Evolutionary conservation across 129 eudicot genomes (phyloP).

Genomic region (Sambucus nigra): DNA sequence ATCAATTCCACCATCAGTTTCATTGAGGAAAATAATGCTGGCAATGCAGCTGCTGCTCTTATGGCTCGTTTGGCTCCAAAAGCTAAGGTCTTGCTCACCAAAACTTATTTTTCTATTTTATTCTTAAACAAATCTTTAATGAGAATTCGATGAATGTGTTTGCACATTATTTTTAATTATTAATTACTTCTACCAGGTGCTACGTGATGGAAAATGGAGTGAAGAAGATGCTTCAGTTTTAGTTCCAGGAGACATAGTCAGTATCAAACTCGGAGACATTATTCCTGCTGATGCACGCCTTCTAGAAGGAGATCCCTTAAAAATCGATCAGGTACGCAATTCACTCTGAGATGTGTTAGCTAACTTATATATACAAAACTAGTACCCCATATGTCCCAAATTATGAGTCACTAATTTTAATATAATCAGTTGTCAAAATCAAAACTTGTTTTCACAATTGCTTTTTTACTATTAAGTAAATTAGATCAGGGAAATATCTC

Average conservation of each 20-base stretch:
- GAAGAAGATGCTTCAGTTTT: conserved; percentile 36
- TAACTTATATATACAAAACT: not conserved
- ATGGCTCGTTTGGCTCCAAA: conserved; percentile 49
- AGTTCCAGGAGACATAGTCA: conserved; percentile 40
- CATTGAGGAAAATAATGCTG: conserved; percentile 45
- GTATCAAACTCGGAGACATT: conserved; percentile 41
- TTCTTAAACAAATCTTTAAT: not conserved
- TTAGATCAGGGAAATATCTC: too few species aligned
- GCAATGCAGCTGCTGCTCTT: conserved; percentile 50
- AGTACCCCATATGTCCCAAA: too few species aligned
- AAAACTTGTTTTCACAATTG: too few species aligned
- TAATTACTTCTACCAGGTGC: conserved; percentile 15
- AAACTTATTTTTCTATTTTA: not conserved
- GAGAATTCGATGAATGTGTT: too few species aligned
- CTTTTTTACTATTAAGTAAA: too few species aligned
- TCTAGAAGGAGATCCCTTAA: conserved; percentile 44
- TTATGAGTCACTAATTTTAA: too few species aligned
- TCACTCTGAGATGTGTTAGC: not conserved
- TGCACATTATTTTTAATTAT: not conserved
- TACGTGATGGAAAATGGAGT: conserved; percentile 38
- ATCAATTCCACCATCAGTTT: conserved; percentile 41
- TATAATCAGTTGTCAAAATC: too few species aligned
- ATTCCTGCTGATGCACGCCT: conserved; percentile 52
- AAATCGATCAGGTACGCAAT: conserved; percentile 31
- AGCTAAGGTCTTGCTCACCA: conserved; percentile 26